Base-by-base conservation (phyloP, 176 grass and related monocot genomes). In the Chloris gayana region DNA sequence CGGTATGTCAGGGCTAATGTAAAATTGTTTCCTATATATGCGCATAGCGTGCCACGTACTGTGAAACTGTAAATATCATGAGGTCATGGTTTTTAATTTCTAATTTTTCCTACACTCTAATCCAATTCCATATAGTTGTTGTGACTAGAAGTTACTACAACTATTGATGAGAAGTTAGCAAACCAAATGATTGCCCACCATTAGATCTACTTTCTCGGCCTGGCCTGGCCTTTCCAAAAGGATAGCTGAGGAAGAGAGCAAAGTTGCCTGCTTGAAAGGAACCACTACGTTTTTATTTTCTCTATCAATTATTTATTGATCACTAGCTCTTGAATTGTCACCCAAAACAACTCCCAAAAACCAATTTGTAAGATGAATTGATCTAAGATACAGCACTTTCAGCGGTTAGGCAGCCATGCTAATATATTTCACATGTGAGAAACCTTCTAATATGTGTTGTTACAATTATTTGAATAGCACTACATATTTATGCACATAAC, bases 171-270 rank as follows among this genome's bases (percentile, higher is more conserved):
- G 22, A 75, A 18, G 53, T 63, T 81, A 29, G 12, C 51, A 51
- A 63, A 51, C 32, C 5, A 74, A 74, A 73, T 74, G 47, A 51
- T 76, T 81, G 31, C 51, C 71, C 66, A 25, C 72, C 15, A 24
- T 8, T 31, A 37, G 35, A 18, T 74, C 15, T 18, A 24, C 51
- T 75, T 82, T 87, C 31, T 53, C 24, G 41, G 25, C 4, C 63
- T 82, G 14, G 19, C 54, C 78, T 82, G 14, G 19, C 54, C 78
- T 76, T 70, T 61, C 53, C 64, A 49, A 53, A 82, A 70, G 19
- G 37, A 81, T 25, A 14, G 31, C 35, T 42, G 19, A 73, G 58
- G 64, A 87, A 39, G 70, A 47, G 15, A 81, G 50, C 39, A 81
- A 49, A 68, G 38, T 31, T 29, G 44, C 46, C n/a, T 31, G 11